Evolutionary conservation across 1,284 basidiomycete genomes (phyloP).

Genomic region (Melampsora larici-populina): DNA sequence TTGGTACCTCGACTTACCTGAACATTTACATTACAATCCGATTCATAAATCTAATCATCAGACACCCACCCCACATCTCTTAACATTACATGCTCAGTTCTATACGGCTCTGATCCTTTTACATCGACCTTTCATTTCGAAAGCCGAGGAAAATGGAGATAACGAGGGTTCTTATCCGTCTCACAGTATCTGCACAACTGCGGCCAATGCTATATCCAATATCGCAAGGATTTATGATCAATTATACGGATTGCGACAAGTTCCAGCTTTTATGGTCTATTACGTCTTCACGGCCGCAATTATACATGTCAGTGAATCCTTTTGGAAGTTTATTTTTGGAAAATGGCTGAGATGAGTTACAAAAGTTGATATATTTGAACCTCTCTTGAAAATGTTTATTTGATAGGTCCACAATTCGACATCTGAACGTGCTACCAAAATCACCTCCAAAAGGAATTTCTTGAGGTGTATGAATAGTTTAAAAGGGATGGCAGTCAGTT

Average conservation of each 20-base stretch:
- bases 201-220: constrained; percentile 73
- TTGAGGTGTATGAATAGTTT: constrained; percentile 68
- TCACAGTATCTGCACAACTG: constrained; percentile 68
- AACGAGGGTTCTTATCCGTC: constrained; percentile 62
- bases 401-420: constrained; percentile 50
- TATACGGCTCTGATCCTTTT: constrained; percentile 75
- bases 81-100: constrained; percentile 78
- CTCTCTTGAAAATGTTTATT: not conserved
- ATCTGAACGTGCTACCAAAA: constrained; percentile 47
- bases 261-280: constrained; percentile 71
- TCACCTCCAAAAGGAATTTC: constrained; percentile 59
- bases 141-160: constrained; percentile 29
- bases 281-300: constrained; percentile 77
- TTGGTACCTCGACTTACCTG: constrained; percentile 72
- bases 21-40: constrained; percentile 60
- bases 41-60: constrained; percentile 24
- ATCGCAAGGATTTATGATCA: constrained; percentile 59
- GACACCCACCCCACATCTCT: constrained; percentile 62
- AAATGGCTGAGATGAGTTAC: not conserved
- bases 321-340: not conserved
- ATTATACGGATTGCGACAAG: constrained; percentile 63
- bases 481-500: constrained; percentile 63
- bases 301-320: constrained; percentile 62
- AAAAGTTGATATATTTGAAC: no score
- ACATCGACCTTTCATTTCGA: constrained; percentile 64